Base-by-base conservation (phyloP, 169 alveolate species). In the Plasmodium adleri region DNA sequence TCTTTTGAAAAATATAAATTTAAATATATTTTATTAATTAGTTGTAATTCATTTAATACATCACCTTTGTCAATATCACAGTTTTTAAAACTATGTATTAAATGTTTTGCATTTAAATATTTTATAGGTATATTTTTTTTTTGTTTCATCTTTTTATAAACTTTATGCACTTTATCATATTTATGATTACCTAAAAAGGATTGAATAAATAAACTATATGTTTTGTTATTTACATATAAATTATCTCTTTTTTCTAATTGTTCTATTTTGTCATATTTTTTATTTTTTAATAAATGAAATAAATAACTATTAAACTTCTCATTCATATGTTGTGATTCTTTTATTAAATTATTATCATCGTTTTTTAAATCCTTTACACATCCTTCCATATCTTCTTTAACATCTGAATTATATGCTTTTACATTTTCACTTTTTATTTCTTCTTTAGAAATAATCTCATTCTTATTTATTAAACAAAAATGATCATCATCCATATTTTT, bases 1-100 rank as follows among this genome's bases (percentile, higher is more conserved):
- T 80, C 90, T 68, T 80, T 80, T 43, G 90, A 80, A 63, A 80
- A 80, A 58, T 80, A 80, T 80, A 80, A 80, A 80, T 80, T 80
- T 67, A 80, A 80, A 71, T 67, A 80, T 24, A 60, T 28, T 80
- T 80, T 80, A 80, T 47, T 67, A 22, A 80, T 80, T 32, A 66
- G 49, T 24, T 67, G 45, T 54, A 80, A 70, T 67, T 80, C 90
- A 80, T 80, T 80, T 52, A 80, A 49, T 50, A 80, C 72, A 62
- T 80, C 85, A 32, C 90, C 90, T 80, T 80, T 80, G 83, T 80
- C 73, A 47, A 80, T 15, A 58, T 80, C 83, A 80, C 90, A 80
- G 39, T 80, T 80, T 60, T 80, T 80, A 80, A 80, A 80, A 58
- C 90, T 80, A 45, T 80, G 73, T 80, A 80, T 80, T 49, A 80